Evolutionary conservation across 176 grass and related monocot genomes (phyloP), one percentile per base, ranked within the genome.

Genomic region (Aechmea fasciata): DNA sequence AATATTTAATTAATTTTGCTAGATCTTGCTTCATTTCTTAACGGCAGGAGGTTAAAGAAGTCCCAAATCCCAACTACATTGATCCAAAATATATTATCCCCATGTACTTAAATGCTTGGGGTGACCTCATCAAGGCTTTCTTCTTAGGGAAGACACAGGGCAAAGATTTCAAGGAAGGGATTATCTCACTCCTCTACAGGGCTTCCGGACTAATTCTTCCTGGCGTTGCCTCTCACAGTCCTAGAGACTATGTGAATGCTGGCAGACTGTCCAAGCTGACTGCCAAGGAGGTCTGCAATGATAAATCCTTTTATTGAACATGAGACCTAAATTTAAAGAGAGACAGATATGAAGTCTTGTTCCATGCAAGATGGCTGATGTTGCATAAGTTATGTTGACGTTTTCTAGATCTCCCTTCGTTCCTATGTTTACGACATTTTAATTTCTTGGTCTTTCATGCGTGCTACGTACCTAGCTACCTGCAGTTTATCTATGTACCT

Each of bases 11-110:
- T 10, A 52, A 52, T 52, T 13, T 52, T 13, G 2, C 51, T 10
- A 52, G 10, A 52, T 17, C 17, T 61, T 50, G 11, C 50, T 63
- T 28, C 25, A 11, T 48, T 28, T 52, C 2, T 26, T 59, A 24
- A 63, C 19, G 50, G 23, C 67, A 72, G 71, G 14, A 63, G 15
- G 74, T 85, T 13, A 85, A 81, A 0, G 89, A 92, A 61, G 82
- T 4, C 13, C 93, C 93, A 5, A 82, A 97, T 57, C 69, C 67
- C 1, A 97, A 97, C 33, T 97, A 87, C 81, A 79, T 97, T 11
- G 79, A 86, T 66, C 22, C 22, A 23, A 23, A 23, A 57, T 89
- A 69, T 66, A 11, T 84, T 41, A 26, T 83, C 12, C 72, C 63
- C 49, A 79, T 83, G 80, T 90, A 92, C 17, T 57, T 68, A 5